Evolutionary conservation across 805 yeast species (phyloP).

Genomic region (Lachancea thermotolerans): DNA sequence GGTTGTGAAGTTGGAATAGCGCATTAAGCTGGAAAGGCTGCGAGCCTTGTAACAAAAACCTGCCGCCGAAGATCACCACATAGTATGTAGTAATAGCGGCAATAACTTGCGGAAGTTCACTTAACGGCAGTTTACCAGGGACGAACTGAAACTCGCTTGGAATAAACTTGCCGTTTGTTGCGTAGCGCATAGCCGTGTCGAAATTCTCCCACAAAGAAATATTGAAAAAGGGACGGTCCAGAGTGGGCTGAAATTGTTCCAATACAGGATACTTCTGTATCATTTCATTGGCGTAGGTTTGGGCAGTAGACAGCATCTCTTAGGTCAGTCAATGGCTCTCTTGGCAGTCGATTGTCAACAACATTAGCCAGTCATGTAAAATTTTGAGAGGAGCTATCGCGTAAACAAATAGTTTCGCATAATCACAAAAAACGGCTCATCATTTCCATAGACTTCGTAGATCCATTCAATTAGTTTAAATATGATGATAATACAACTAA

Average conservation of each 20-base stretch:
- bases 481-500: background rate
- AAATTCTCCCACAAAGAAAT: constrained; percentile 29
- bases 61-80: constrained; percentile 79
- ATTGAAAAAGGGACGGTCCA: constrained; percentile 32
- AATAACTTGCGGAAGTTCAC: constrained; percentile 53
- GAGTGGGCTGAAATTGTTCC: constrained; percentile 22
- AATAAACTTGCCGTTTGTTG: constrained; percentile 23
- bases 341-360: background rate
- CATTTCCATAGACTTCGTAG: background rate
- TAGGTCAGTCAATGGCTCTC: background rate
- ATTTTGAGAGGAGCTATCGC: background rate
- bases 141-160: constrained; percentile 54
- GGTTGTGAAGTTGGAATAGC: constrained; percentile 81
- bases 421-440: background rate
- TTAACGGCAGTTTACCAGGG: constrained; percentile 59
- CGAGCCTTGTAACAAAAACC: constrained; percentile 47
- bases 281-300: constrained; percentile 15
- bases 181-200: constrained; percentile 16
- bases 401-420: background rate
- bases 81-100: constrained; percentile 65
- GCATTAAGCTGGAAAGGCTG: constrained; percentile 68
- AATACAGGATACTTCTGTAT: constrained; percentile 18
- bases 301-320: constrained; percentile 5
- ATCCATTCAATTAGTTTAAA: background rate
- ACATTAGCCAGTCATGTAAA: background rate